Conservation (phyloP, 1,284 basidiomycete genomes). For the Puccinia horiana region DNA sequence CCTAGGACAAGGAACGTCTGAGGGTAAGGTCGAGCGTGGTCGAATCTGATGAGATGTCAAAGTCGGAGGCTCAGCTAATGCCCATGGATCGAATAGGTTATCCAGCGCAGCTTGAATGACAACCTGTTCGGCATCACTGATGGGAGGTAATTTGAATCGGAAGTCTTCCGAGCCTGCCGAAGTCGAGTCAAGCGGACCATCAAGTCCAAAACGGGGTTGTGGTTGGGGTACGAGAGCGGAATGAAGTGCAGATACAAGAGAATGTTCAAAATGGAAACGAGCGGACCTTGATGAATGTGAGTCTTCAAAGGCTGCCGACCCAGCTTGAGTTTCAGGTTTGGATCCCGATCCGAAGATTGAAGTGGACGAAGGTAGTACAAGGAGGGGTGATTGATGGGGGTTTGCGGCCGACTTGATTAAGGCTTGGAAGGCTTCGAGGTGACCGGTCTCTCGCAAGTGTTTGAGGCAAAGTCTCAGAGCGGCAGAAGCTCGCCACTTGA, state of each 20-base stretch:
- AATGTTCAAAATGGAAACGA: conserved; percentile 41
- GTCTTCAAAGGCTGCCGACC: background rate
- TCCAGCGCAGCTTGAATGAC: conserved; percentile 26
- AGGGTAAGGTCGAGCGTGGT: conserved; percentile 60
- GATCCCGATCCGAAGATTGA: background rate
- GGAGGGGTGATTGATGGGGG: conserved; percentile 34
- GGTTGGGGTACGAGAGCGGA: conserved; percentile 24
- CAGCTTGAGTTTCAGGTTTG: background rate
- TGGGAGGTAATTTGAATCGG: background rate
- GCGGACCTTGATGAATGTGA: background rate
- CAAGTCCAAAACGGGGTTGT: background rate
- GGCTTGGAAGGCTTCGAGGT: conserved; percentile 44
- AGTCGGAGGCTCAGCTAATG: conserved; percentile 15
- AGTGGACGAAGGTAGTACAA: conserved; percentile 11
- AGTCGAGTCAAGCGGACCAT: background rate
- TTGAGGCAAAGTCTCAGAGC: conserved; percentile 66
- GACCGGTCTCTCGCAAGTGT: conserved; percentile 45
- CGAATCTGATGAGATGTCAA: conserved; percentile 42
- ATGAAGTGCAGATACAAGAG: conserved; percentile 40
- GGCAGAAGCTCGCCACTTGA: conserved; percentile 68
- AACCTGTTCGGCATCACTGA: conserved; percentile 34
- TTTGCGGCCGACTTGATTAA: conserved; percentile 32
- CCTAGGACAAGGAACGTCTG: conserved; percentile 66
- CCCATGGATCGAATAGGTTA: conserved; percentile 42
- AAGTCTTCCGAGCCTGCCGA: background rate